Evolutionary conservation across 2,329 filamentous ascomycete species (phyloP), one percentile per base, ranked within the genome.

Genomic region (Sarocladiaceae sp.): DNA sequence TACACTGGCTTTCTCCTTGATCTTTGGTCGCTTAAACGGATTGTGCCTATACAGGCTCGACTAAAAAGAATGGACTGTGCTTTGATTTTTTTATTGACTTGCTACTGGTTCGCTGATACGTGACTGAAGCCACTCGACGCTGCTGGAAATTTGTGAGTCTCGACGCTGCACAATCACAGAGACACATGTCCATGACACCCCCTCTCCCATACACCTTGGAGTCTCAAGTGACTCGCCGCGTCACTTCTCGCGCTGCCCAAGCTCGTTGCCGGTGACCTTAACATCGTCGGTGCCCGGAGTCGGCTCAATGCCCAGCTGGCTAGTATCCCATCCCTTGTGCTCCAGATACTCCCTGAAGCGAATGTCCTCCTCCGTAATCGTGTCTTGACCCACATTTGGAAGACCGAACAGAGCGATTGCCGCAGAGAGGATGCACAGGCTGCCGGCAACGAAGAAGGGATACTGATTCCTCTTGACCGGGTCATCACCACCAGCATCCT

Each of bases 391-490:
- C 55, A 97, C 87, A 46, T 88, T 72, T 0, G 92, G 92, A 48
- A 96, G 68, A 53, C 80, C 78, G 60, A 90, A 80, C 8, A 87
- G 71, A 1, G 74, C 60, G 11, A 73, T 65, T 4, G 56, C 68
- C 0, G 88, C 90, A 2, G 84, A 86, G 47, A 96, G 73, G n/a
- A 95, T 68, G 59, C 89, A 94, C 52, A 96, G 68, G 22, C 80
- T 75, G 35, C 85, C 87, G 2, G 85, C 86, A n/a, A 97, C 89
- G 67, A 84, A 96, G 72, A 96, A 97, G 0, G 91, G 91, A 59
- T 95, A 90, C 64, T 96, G 90, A 1, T 89, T 89, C 4, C 77
- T 76, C 18, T 80, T 76, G 18, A 79, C 70, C 0, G 70, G 68
- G 51, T 78, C 73, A 52, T 74, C 63, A 1, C 77, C 77, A 8